Conservation (phyloP, 2,329 filamentous ascomycete species). For the Trichoderma breve region DNA sequence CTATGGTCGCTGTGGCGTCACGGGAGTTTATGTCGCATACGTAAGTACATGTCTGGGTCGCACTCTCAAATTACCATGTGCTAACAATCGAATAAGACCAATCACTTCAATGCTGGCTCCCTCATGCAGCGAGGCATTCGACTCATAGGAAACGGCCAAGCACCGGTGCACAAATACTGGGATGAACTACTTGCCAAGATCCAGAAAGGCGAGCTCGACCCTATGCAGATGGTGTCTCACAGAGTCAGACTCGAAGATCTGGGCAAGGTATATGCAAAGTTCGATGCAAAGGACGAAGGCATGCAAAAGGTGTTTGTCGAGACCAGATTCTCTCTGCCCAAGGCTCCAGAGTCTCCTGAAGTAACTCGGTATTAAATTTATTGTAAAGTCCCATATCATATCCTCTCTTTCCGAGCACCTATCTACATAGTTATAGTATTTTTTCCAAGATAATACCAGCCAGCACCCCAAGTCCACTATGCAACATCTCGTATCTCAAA, state of each 20-base stretch:
- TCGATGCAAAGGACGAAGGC: slow-evolving; percentile 59
- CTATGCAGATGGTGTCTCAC: slow-evolving; percentile 77
- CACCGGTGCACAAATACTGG: slow-evolving; percentile 83
- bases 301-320: slow-evolving; percentile 80
- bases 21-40: slow-evolving; percentile 65
- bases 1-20: slow-evolving; percentile 73
- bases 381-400: background rate
- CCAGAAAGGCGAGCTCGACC: slow-evolving; percentile 66
- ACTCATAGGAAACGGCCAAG: slow-evolving; percentile 65
- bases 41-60: slow-evolving; percentile 37
- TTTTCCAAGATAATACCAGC: background rate
- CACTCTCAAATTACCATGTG: background rate
- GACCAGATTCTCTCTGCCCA: slow-evolving; percentile 55
- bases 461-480: too few species aligned
- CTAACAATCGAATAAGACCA: slow-evolving; percentile 26
- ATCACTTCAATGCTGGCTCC: slow-evolving; percentile 50
- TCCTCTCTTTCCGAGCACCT: background rate
- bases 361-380: slow-evolving; percentile 34
- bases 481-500: too few species aligned
- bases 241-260: slow-evolving; percentile 72
- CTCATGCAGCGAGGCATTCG: slow-evolving; percentile 85
- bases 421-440: background rate
- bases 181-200: slow-evolving; percentile 69
- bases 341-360: slow-evolving; percentile 42
- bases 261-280: slow-evolving; percentile 63